Evolutionary conservation across 805 yeast species (phyloP), one percentile per base, ranked within the genome.

Genomic region (Barnettozyma vustinii): DNA sequence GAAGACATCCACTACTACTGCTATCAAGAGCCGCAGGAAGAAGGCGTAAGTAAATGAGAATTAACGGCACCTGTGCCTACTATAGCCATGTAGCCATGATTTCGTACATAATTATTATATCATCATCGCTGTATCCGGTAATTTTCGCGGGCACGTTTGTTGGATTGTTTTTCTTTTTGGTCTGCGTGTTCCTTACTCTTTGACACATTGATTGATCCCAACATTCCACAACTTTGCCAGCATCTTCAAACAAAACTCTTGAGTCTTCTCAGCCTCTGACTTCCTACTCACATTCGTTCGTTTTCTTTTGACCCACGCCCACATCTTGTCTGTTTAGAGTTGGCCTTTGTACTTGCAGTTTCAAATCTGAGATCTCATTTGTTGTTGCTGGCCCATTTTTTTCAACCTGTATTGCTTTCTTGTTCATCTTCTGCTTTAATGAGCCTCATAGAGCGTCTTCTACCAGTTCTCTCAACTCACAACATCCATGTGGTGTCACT

Each of bases 401-500:
- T 4, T n/a, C n/a, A n/a, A 37, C 21, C 23, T 19, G 5, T n/a
- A 15, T 23, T 20, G 16, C 32, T 23, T n/a, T n/a, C n/a, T 15
- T 21, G 13, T 13, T 21, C n/a, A 4, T 12, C 20, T 4, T 26
- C 25, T 21, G 10, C 27, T 23, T 20, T 18, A 23, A 32, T 44
- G 37, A 36, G 12, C 30, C 25, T 30, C 9, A 25, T 44, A 35
- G 20, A 39, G n/a, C 46, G 42, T 7, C 16, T 40, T 18, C 26
- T 37, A 6, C 40, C 49, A 12, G 35, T 39, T 8, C 25, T 49
- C 30, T 42, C 49, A 8, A 26, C 15, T 7, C 46, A 46, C 18
- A 45, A 44, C 27, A 18, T 47, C 19, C 48, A 47, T 15, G 46
- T 42, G 19, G 25, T 32, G 4, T 45, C 40, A 3, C 51, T 75